Evolutionary conservation across 495 filamentous ascomycete genomes (phyloP), one percentile per base, ranked within the genome.

Genomic region (Rostrohypoxylon terebratum): DNA sequence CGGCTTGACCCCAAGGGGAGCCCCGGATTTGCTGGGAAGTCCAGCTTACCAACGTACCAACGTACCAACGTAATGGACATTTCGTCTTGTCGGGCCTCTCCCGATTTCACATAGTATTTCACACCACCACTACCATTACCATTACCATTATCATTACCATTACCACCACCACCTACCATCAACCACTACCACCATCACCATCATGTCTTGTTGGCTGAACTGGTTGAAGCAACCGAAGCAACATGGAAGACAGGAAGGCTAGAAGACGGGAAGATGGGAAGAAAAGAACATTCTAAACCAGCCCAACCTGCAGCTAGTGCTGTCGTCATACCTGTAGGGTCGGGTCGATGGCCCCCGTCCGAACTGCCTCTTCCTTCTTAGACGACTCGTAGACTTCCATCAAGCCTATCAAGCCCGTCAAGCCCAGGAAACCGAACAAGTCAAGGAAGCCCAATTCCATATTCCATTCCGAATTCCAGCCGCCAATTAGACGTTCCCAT

Each of bases 11-110:
- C 71, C 65, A 73, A 53, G 66, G 48, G 71, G 59, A 61, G 55
- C 71, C 71, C 71, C 71, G 71, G 71, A 73, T 73, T 69, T 73
- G 71, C 71, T 42, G 50, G 60, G n/a, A 59, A 25, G 34, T 65
- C 67, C 13, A 60, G 28, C 60, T 34, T 59, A 59, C 57, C 66
- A 45, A 33, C 44, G 34, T 66, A 48, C 57, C 66, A 45, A 33
- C 44, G 34, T 66, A 48, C 63, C 51, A 63, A 55, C 65, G 47
- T 45, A 69, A 63, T 55, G 25, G 42, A 59, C 48, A 47, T 71
- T 33, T 73, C 55, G 55, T 69, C 70, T 72, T 68, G 65, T 73
- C 65, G 70, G 70, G 48, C 65, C 65, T 36, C 21, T 68, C 65
- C 70, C 70, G 64, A 68, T 68, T 72, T 63, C 42, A 54, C 9